Base-by-base conservation (phyloP, 2,329 filamentous ascomycete genomes). In the Aspergillus quadrilineatus region DNA sequence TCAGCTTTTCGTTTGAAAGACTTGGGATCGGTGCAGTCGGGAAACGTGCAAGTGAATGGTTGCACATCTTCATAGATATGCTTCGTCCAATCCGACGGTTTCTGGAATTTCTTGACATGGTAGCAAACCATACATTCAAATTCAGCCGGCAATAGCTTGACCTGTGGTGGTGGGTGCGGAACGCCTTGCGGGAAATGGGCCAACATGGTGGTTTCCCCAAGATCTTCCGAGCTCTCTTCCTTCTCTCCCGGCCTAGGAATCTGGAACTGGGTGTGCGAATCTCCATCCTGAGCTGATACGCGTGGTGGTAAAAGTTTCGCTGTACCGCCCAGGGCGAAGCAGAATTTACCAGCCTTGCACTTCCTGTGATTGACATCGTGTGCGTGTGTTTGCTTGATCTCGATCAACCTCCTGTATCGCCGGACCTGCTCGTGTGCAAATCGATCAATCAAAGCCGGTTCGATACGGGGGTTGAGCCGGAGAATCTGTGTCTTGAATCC, bases 41-140 rank as follows among this genome's bases (percentile, higher is more conserved):
- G 85, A 77, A 93, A 96, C 0, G 92, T 96, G 74, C 92, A 97
- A 3, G 90, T 95, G 65, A 96, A 96, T 0, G 92, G 92, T 69
- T 94, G 89, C 1, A 96, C 85, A 69, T 97, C 92, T 73, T 96
- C 92, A 65, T 96, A 90, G 0, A 97, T 90, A 68, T 97, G 92
- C 71, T 97, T 96, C 1, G 92, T 96, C 92, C 92, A 97, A 73
- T 97, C 92, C 0, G 92, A 96, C 14, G 92, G 92, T 72, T 96
- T 96, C 65, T 87, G 85, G 65, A 94, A 92, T 66, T 86, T 90
- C 79, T 94, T 96, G 51, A 86, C 82, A 64, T 87, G 85, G 77
- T 90, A 96, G 75, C 92, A 96, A 22, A 96, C 78, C 37, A 89
- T 88, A 64, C 92, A 97, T 76, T 97, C 92, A 59, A 96, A 93